Evolutionary conservation across 768 basidiomycete genomes (phyloP).

Genomic region (Megacollybia marginata): DNA sequence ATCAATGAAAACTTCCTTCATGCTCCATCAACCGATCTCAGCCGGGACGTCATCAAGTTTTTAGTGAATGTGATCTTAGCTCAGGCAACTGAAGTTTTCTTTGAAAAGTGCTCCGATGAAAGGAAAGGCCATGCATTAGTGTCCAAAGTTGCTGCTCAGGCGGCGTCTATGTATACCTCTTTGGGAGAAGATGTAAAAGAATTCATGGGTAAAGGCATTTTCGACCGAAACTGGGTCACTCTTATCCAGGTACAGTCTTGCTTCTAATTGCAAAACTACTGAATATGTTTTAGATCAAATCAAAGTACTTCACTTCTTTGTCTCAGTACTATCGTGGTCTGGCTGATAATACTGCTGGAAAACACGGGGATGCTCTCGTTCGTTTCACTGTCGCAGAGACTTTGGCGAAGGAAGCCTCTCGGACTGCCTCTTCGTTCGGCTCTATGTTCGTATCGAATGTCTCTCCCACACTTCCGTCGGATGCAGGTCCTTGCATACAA

Average conservation of each 20-base stretch:
- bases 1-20: constrained; percentile 99
- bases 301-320: constrained; percentile 82
- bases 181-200: constrained; percentile 93
- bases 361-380: constrained; percentile 82
- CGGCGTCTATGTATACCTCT: constrained; percentile 71
- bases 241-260: constrained; percentile 57
- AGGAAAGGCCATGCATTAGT: constrained; percentile 78
- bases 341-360: constrained; percentile 66
- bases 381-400: constrained; percentile 73
- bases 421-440: constrained; percentile 60
- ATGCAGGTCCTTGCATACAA: constrained; percentile 70
- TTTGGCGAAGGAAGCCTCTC: constrained; percentile 76
- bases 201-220: constrained; percentile 92
- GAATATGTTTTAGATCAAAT: constrained; percentile 58
- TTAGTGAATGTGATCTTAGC: constrained; percentile 82
- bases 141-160: constrained; percentile 78
- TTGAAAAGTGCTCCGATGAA: constrained; percentile 91
- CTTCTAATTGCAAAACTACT: neutral
- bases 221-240: constrained; percentile 91
- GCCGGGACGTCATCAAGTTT: constrained; percentile 91
- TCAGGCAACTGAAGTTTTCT: constrained; percentile 94
- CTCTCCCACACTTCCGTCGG: constrained; percentile 79
- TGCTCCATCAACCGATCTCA: constrained; percentile 92
- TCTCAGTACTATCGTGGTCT: constrained; percentile 82
- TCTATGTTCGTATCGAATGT: constrained; percentile 63